These are phyloP conservation scores for Botryotinia convoluta DNA, from an alignment of 2,329 filamentous ascomycete genomes.

Conservation along the genomic window DNA sequence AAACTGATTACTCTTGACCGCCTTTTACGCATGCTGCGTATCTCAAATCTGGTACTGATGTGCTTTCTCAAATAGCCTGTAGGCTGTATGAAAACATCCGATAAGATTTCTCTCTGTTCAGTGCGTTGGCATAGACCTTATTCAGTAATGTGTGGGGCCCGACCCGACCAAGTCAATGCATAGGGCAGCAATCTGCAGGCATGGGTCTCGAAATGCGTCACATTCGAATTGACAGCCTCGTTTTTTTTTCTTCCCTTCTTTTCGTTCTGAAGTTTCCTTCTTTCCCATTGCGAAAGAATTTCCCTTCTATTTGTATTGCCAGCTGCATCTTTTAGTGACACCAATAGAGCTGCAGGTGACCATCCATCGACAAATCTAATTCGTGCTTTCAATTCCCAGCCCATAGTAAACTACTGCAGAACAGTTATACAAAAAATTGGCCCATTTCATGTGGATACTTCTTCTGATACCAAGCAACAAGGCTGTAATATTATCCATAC, in stretches of 20 bases:
- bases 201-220: conserved; percentile 9
- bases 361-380: conserved; percentile 2
- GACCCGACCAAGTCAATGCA: conserved; percentile 11
- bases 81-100: neutral
- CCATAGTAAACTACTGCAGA: conserved; percentile 18
- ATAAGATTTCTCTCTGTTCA: neutral
- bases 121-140: conserved; percentile 19
- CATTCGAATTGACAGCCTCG: conserved; percentile 19
- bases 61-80: neutral
- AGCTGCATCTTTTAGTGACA: conserved; percentile 17
- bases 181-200: conserved; percentile 20
- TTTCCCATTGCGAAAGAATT: neutral
- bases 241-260: conserved; percentile 14
- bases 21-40: neutral
- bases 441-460: conserved; percentile 7
- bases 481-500: conserved; percentile 16
- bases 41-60: neutral
- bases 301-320: conserved; percentile 12
- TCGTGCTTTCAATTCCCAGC: neutral
- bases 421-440: conserved; percentile 10
- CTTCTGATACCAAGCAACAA: conserved; percentile 6
- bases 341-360: conserved; percentile 12
- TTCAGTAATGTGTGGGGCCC: conserved; percentile 18
- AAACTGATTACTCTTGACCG: neutral
- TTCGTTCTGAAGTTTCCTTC: neutral